Percentiles rank a stretch among this genome's conserved stretches.
phyloP scores from a whole-genome alignment of 2,329 filamentous ascomycete genomes.

The Passalora sequoiae region DNA sequence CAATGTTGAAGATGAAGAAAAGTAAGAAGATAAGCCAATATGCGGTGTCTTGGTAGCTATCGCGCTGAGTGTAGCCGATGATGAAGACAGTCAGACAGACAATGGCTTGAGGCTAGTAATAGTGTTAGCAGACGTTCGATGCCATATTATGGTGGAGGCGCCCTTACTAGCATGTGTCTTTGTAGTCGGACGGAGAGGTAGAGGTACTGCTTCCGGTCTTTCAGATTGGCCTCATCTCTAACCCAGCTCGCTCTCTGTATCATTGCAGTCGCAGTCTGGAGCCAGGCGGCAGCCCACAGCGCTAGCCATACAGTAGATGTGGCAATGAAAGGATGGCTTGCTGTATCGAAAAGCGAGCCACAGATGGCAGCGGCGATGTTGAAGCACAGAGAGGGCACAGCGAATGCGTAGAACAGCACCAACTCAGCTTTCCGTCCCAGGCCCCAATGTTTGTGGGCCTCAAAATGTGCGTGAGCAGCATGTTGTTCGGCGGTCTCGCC shows the following conservation, averaged over 20 bases:
- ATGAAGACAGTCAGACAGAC: slow-evolving; percentile 31
- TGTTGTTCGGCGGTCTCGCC: slow-evolving; percentile 30
- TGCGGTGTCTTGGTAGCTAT: slow-evolving; percentile 24
- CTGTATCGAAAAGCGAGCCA: slow-evolving; percentile 21
- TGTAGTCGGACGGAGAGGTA: slow-evolving; percentile 32
- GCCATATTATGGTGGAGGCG: neutral
- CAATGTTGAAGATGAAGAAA: slow-evolving; percentile 34
- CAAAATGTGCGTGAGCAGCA: slow-evolving; percentile 22
- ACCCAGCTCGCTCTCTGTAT: slow-evolving; percentile 33
- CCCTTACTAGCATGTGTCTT: slow-evolving; percentile 28
- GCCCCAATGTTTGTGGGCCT: slow-evolving; percentile 28
- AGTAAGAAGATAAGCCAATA: slow-evolving; percentile 35
- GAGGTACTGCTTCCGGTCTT: slow-evolving; percentile 30
- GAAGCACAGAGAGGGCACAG: slow-evolving; percentile 26
- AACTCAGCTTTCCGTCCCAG: slow-evolving; percentile 24
- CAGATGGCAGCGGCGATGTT: slow-evolving; percentile 28
- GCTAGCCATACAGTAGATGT: slow-evolving; percentile 25
- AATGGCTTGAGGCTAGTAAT: slow-evolving; percentile 28
- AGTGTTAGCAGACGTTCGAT: slow-evolving; percentile 9
- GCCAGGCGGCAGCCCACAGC: slow-evolving; percentile 31
- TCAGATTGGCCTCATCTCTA: slow-evolving; percentile 30
- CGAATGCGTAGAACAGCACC: slow-evolving; percentile 30
- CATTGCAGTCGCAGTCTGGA: slow-evolving; percentile 32
- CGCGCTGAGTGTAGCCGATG: slow-evolving; percentile 29
- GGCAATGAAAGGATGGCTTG: slow-evolving; percentile 24